A percentile compares a stretch with the other conserved stretches of the same genome.
These are phyloP conservation scores for Nannochloropsis salina DNA, from an alignment of 108 stramenopile genomes.

Conservation along the genomic window DNA sequence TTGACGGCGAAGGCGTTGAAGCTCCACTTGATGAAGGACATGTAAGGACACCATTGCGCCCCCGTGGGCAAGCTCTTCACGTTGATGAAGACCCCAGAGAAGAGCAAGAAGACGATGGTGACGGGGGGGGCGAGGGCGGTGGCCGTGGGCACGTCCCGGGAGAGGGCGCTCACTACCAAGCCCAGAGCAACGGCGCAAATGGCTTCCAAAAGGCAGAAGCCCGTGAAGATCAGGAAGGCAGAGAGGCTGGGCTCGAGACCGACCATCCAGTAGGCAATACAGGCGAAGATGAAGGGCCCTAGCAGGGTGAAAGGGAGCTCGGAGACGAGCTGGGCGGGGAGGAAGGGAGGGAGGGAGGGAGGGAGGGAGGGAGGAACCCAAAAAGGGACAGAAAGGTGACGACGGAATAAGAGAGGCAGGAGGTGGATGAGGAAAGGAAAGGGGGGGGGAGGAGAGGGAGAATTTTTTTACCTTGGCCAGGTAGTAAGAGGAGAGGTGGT, in stretches of 20 bases:
- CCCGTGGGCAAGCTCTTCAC: background rate
- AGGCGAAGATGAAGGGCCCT: slow-evolving; percentile 7
- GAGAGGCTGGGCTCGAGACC: background rate
- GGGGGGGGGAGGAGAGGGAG: background rate
- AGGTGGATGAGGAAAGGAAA: background rate
- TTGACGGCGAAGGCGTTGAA: background rate
- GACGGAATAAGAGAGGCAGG: background rate
- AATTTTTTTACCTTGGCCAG: background rate
- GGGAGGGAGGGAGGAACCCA: background rate
- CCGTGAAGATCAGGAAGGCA: background rate
- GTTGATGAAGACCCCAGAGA: background rate
- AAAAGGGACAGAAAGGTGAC: background rate
- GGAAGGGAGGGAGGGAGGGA: background rate
- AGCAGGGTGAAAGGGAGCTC: slow-evolving; percentile 1
- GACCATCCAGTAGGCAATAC: slow-evolving; percentile 4
- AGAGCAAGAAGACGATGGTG: slow-evolving; percentile 14
- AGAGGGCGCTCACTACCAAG: background rate
- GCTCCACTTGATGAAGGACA: slow-evolving; percentile 20
- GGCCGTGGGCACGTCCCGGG: background rate
- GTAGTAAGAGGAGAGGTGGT: background rate
- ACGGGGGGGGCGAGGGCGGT: background rate
- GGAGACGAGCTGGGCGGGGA: background rate
- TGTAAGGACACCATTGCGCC: slow-evolving; percentile 19
- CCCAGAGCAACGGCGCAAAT: background rate
- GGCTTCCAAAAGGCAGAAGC: slow-evolving; percentile 17